These are phyloP conservation scores for Sextonia rubra DNA, from an alignment of 164 flowering plant genomes.

Conservation along the genomic window DNA sequence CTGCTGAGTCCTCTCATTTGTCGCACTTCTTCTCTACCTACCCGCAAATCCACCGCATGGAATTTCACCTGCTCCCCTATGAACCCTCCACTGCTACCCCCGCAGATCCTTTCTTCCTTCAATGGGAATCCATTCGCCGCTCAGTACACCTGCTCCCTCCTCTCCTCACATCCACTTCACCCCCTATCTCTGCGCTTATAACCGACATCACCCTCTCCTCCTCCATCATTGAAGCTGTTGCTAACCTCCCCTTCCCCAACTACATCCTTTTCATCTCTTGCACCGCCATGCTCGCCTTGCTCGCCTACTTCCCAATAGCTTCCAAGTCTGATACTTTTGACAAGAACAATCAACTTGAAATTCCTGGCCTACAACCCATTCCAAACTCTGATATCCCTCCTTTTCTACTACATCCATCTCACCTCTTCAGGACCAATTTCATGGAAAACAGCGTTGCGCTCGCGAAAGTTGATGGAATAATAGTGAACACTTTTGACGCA, in stretches of 20 bases:
- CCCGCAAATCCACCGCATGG: conserved; percentile 12
- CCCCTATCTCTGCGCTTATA: conserved; percentile 25
- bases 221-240: neutral
- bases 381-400: conserved; percentile 35
- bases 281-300: conserved; percentile 34
- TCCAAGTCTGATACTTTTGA: neutral
- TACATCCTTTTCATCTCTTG: conserved; percentile 37
- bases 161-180: conserved; percentile 22
- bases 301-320: conserved; percentile 15
- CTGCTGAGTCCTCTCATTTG: conserved; percentile 11
- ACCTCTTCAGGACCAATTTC: conserved; percentile 17
- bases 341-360: neutral
- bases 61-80: conserved; percentile 20
- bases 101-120: conserved; percentile 41
- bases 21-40: conserved; percentile 16
- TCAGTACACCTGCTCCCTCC: conserved; percentile 31
- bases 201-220: conserved; percentile 15
- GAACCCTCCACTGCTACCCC: conserved; percentile 3
- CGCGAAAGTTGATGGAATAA: conserved; percentile 24
- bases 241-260: conserved; percentile 17
- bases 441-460: conserved; percentile 18
- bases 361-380: conserved; percentile 30
- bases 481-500: conserved; percentile 32
- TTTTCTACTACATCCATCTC: conserved; percentile 11
- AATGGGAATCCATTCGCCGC: conserved; percentile 29